phyloP scores from a whole-genome alignment of 257 asterid genomes.

The Cynanchum wilfordii region DNA sequence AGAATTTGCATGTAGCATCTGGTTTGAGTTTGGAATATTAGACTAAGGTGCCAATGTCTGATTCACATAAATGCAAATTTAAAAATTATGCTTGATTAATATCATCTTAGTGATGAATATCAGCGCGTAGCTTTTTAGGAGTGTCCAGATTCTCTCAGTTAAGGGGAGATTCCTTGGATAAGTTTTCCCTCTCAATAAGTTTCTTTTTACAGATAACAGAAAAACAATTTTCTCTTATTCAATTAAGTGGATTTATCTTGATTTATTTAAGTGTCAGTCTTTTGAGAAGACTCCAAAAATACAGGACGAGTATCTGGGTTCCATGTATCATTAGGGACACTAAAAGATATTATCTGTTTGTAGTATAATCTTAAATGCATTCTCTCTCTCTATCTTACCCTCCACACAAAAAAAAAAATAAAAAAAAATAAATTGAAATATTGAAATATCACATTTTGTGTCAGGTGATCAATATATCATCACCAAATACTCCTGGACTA shows the following conservation, averaged over 20 bases:
- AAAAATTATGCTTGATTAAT: background rate
- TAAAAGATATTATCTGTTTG: background rate
- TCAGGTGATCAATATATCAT: constrained; percentile 88
- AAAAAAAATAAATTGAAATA: too few species aligned
- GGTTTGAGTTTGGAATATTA: background rate
- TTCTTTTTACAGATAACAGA: background rate
- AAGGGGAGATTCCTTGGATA: background rate
- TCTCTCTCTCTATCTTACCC: too few species aligned
- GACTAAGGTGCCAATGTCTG: background rate
- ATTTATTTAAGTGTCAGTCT: background rate
- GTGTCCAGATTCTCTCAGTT: background rate
- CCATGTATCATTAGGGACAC: background rate
- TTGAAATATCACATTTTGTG: constrained; percentile 4
- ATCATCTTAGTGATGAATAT: background rate
- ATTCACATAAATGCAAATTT: background rate
- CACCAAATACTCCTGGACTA: constrained; percentile 97
- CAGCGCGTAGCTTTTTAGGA: background rate
- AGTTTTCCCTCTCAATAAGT: background rate
- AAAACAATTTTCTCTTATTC: background rate
- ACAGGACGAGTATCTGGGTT: background rate
- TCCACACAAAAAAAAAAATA: too few species aligned
- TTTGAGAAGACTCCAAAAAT: background rate
- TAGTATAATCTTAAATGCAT: background rate
- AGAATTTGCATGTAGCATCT: background rate
- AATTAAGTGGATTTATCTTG: background rate